These are phyloP conservation scores for Sporobolomyces phaffii DNA, from an alignment of 768 basidiomycete species.

Conservation along the genomic window DNA sequence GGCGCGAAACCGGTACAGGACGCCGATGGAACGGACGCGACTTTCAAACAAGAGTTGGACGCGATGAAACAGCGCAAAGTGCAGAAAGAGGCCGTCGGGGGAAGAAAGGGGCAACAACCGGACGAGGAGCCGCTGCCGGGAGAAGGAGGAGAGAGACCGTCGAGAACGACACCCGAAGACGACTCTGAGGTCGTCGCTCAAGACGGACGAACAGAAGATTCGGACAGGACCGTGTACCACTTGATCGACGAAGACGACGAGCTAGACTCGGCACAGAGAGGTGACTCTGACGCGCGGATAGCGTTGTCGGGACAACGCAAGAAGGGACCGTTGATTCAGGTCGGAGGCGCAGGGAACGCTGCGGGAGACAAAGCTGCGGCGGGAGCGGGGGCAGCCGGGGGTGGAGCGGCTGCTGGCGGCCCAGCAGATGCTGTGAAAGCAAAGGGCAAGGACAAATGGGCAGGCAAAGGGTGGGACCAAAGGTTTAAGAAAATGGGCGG, in stretches of 20 bases:
- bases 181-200: neutral
- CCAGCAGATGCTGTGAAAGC: conserved; percentile 6
- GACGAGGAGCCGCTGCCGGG: neutral
- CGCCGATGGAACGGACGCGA: neutral
- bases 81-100: neutral
- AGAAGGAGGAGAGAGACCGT: neutral
- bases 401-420: neutral
- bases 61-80: neutral
- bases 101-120: neutral
- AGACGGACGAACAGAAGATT: neutral
- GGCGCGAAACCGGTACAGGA: too few relatives aligned
- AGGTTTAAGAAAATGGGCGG: conserved; percentile 24
- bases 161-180: neutral
- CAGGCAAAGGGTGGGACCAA: conserved; percentile 30
- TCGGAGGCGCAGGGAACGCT: conserved; percentile 9
- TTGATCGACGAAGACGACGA: conserved; percentile 20
- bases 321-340: conserved; percentile 25
- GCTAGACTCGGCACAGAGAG: conserved; percentile 13
- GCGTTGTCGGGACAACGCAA: neutral
- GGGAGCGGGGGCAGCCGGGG: neutral
- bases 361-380: neutral
- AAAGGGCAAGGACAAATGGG: conserved; percentile 9
- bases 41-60: conserved; percentile 3
- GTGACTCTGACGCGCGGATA: neutral
- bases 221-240: neutral